Conservation (phyloP, 345 rosid species). For the Euphorbia tirucalli region DNA sequence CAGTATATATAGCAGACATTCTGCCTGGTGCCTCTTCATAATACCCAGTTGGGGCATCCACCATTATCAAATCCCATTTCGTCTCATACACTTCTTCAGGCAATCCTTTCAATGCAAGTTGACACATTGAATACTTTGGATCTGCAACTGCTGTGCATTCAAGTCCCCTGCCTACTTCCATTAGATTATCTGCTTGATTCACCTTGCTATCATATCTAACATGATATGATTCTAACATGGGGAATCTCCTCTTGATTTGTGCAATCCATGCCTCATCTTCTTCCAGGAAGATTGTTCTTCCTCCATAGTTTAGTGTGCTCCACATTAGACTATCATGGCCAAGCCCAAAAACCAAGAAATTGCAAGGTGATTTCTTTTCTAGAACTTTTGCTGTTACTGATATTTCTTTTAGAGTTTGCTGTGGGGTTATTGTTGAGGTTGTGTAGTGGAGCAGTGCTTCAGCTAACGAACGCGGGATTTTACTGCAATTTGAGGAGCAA, state of each 20-base stretch:
- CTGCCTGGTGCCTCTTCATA: constrained; percentile 83
- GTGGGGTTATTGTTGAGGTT: constrained; percentile 82
- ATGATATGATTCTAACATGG: constrained; percentile 69
- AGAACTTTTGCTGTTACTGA: constrained; percentile 53
- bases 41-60: constrained; percentile 84
- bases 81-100: constrained; percentile 72
- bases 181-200: constrained; percentile 57
- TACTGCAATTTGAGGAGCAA: constrained; percentile 44
- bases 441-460: constrained; percentile 76
- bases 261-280: constrained; percentile 87
- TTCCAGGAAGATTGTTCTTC: constrained; percentile 76
- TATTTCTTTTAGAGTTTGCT: constrained; percentile 74
- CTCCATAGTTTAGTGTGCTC: constrained; percentile 84
- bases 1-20: constrained; percentile 80
- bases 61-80: constrained; percentile 85
- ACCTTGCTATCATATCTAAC: constrained; percentile 77
- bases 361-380: constrained; percentile 74
- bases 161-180: constrained; percentile 66
- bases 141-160: constrained; percentile 69
- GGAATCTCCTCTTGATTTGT: constrained; percentile 59
- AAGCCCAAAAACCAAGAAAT: constrained; percentile 86
- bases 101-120: constrained; percentile 74
- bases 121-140: constrained; percentile 72
- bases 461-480: constrained; percentile 60
- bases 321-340: constrained; percentile 96